These are phyloP conservation scores for Spizellomyces punctatus DNA, from an alignment of 192 early-diverging fungal genomes.

Conservation along the genomic window DNA sequence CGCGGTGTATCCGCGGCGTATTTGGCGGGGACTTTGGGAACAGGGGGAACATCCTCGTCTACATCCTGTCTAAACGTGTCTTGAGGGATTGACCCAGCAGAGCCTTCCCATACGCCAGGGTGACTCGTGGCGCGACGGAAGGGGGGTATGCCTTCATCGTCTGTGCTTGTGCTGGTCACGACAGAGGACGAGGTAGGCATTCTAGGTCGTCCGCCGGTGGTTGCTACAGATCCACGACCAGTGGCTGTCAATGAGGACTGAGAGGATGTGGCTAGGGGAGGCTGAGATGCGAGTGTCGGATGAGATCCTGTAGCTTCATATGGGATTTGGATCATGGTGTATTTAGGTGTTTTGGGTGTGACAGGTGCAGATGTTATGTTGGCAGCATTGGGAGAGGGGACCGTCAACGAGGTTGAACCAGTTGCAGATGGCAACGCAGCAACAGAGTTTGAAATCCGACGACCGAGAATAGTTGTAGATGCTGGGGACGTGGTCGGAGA, in stretches of 20 bases:
- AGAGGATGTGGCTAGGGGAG: too few species aligned
- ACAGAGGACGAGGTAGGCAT: too few species aligned
- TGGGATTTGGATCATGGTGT: constrained; percentile 27
- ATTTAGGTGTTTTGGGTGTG: background rate
- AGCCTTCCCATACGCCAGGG: background rate
- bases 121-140: background rate
- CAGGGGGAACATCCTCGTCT: background rate
- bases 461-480: too few species aligned
- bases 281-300: background rate
- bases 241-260: too few species aligned
- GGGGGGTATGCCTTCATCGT: background rate
- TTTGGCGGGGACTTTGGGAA: constrained; percentile 1
- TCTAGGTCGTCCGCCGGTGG: too few species aligned
- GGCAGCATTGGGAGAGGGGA: too few species aligned
- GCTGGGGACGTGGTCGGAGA: too few species aligned
- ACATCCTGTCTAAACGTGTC: too few species aligned
- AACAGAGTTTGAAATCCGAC: too few species aligned
- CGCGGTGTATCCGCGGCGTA: background rate
- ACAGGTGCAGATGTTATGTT: background rate
- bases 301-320: background rate
- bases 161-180: background rate
- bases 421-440: too few species aligned
- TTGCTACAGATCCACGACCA: too few species aligned
- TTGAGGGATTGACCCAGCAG: background rate
- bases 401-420: too few species aligned